phyloP scores from a whole-genome alignment of 2,329 filamentous ascomycete species.

The Ophiostoma ulmi region DNA sequence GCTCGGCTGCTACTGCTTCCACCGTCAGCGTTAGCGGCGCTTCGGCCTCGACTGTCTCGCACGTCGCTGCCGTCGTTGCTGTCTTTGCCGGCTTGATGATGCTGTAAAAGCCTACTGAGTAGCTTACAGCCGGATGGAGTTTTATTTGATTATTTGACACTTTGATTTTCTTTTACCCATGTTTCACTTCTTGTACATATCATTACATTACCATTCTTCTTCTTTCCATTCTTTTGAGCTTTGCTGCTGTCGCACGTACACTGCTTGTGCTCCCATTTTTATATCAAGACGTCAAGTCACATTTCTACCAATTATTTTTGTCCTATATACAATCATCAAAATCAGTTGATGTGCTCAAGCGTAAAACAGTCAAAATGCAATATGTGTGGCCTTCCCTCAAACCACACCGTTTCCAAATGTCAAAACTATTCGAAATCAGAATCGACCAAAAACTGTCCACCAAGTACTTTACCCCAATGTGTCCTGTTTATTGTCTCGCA shows the following conservation, averaged over 20 bases:
- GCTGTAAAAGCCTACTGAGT: constrained; percentile 12
- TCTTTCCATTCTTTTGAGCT: constrained; percentile 1
- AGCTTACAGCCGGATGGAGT: neutral
- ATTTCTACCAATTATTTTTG: neutral
- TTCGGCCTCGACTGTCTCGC: neutral
- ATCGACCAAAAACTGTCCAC: neutral
- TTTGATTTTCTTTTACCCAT: neutral
- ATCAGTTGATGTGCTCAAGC: neutral
- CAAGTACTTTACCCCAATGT: constrained; percentile 2
- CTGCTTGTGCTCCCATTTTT: neutral
- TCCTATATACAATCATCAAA: neutral
- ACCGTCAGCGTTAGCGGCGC: constrained; percentile 8
- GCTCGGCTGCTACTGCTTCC: neutral
- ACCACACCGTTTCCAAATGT: too few species aligned
- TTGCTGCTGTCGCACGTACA: neutral
- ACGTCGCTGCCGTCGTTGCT: neutral
- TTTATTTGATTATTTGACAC: neutral
- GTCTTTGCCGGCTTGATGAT: constrained; percentile 1
- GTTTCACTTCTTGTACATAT: constrained; percentile 10
- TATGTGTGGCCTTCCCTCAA: neutral
- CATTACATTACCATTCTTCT: neutral
- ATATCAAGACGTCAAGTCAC: neutral
- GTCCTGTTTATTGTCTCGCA: neutral
- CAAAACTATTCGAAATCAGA: neutral
- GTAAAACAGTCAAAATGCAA: too few species aligned